Evolutionary conservation across 306 rosid species (phyloP), one percentile per base, ranked within the genome.

Genomic region (Ammopiptanthus mongolicus): DNA sequence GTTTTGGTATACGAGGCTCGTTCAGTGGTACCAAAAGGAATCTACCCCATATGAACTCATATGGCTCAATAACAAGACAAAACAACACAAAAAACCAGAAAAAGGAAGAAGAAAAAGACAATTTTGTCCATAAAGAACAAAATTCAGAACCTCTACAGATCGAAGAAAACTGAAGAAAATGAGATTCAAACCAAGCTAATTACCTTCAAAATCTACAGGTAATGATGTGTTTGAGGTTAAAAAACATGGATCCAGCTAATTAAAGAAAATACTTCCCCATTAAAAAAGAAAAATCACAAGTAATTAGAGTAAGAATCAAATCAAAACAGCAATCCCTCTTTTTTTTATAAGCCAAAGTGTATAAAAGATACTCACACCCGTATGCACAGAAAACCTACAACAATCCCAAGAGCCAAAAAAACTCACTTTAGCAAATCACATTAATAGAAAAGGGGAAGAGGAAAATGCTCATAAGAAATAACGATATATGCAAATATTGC

Each of bases 1-100:
- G 48, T 75, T 73, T 25, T 73, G 76, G 22, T 5, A 56, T 39
- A 41, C 29, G 15, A 18, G 57, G 47, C 23, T 10, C 19, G 59
- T 46, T 59, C 56, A 73, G 69, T n/a, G n/a, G n/a, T 47, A 51
- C 63, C 59, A 6, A 39, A 72, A 76, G 68, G 72, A 82, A 71
- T 77, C 82, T 65, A 44, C 57, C 55, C 68, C 76, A 63, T 55
- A 62, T 56, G 71, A 46, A 69, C 53, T 64, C 59, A 44, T 23
- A 44, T 23, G 29, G 66, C 68, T 41, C 34, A n/a, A 68, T 67
- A 78, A 74, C 68, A 48, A 77, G 65, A 61, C 65, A 18, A 34
- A 22, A 62, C 29, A 55, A 61, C 1, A 2, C 1, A 36, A 61
- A 52, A 22, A n/a, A 50, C 25, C 28, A 25, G 28, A 25, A 25